A percentile compares a stretch with the other conserved stretches of the same genome.
phyloP scores from a whole-genome alignment of 768 basidiomycete genomes.

The Pholiota microspora region DNA sequence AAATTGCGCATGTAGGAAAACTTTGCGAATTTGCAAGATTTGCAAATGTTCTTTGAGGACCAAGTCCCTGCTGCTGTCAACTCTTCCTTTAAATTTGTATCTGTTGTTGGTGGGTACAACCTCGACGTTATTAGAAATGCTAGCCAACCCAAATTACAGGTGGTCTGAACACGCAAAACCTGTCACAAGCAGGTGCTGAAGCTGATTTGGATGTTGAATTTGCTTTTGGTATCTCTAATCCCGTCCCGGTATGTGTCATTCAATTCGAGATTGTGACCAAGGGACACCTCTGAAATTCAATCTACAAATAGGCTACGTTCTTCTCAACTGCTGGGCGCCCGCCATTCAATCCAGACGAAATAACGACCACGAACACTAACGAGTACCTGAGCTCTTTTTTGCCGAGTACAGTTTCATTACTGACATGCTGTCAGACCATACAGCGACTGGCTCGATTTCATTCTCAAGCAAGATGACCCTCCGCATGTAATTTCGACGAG shows the following conservation, averaged over 20 bases:
- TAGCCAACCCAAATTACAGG: slow-evolving; percentile 31
- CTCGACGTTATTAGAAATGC: background rate
- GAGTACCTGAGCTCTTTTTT: no score
- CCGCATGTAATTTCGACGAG: slow-evolving; percentile 64
- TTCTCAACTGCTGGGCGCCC: slow-evolving; percentile 59
- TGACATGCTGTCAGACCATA: slow-evolving; percentile 21
- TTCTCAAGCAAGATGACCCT: slow-evolving; percentile 37
- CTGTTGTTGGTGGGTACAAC: slow-evolving; percentile 46
- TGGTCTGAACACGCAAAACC: slow-evolving; percentile 57
- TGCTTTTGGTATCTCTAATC: slow-evolving; percentile 58
- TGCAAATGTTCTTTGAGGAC: slow-evolving; percentile 45
- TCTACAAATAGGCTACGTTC: slow-evolving; percentile 41
- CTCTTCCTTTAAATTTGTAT: slow-evolving; percentile 50
- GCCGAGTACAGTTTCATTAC: no score
- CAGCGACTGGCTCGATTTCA: slow-evolving; percentile 51
- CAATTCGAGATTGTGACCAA: background rate
- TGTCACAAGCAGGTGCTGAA: slow-evolving; percentile 56
- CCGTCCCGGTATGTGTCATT: slow-evolving; percentile 37
- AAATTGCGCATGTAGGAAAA: slow-evolving; percentile 24
- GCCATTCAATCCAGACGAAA: slow-evolving; percentile 47
- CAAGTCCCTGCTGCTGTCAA: slow-evolving; percentile 45
- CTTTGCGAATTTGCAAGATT: slow-evolving; percentile 49
- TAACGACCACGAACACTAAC: slow-evolving; percentile 33
- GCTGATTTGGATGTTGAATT: slow-evolving; percentile 70
- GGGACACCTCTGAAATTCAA: background rate